Evolutionary conservation across 257 asterid genomes (phyloP).

Genomic region (Perilla frutescens): DNA sequence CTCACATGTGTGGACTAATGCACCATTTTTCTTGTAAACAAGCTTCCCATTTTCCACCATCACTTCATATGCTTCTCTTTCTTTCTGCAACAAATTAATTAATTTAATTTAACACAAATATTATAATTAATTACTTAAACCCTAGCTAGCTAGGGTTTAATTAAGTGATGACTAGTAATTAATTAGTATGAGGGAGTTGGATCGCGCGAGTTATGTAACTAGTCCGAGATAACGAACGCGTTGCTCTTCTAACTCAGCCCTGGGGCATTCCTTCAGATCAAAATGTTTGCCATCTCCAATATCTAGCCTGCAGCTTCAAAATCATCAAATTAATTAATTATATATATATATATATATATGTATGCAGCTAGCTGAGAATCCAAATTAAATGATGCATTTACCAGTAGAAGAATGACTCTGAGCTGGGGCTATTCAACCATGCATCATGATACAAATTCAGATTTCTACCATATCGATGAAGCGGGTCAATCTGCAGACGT

Average conservation of each 20-base stretch:
- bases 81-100: slow-evolving; percentile 13
- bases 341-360: no score
- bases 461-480: slow-evolving; percentile 26
- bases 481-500: slow-evolving; percentile 24
- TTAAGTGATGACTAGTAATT: not conserved
- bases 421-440: slow-evolving; percentile 4
- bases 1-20: not conserved
- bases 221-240: slow-evolving; percentile 23
- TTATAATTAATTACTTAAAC: no score
- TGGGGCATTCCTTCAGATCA: not conserved
- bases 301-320: slow-evolving; percentile 5
- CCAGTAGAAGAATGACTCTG: slow-evolving; percentile 28
- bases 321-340: no score
- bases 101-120: not conserved
- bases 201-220: not conserved
- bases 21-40: slow-evolving; percentile 21
- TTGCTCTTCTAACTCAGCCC: not conserved
- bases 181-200: not conserved
- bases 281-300: slow-evolving; percentile 23
- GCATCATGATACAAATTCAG: not conserved
- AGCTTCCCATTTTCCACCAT: slow-evolving; percentile 15
- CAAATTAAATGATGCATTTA: not conserved
- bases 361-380: no score
- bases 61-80: slow-evolving; percentile 28
- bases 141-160: not conserved